phyloP scores from a whole-genome alignment of 768 basidiomycete species.

The Scleroderma bovista region DNA sequence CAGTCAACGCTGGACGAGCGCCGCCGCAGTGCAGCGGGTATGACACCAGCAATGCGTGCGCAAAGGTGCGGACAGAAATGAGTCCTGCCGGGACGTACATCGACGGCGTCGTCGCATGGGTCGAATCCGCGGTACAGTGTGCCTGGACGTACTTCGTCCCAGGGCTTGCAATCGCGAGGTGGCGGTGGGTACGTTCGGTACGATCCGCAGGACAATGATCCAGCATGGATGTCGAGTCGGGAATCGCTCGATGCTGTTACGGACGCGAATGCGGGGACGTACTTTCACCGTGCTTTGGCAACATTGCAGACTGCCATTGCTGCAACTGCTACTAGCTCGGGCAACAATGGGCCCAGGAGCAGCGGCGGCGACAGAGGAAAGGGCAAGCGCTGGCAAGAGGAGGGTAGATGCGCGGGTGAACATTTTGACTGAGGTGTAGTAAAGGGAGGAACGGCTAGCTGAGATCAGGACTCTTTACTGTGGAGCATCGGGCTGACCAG shows the following conservation, averaged over 20 bases:
- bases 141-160: too few relatives aligned
- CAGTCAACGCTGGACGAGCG: slow-evolving; percentile 19
- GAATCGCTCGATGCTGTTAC: too few relatives aligned
- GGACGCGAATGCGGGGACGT: too few relatives aligned
- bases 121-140: too few relatives aligned
- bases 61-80: too few relatives aligned
- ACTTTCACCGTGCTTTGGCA: slow-evolving; percentile 12
- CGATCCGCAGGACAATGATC: too few relatives aligned
- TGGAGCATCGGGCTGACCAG: too few relatives aligned
- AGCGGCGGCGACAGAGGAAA: neutral
- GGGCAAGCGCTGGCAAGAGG: neutral
- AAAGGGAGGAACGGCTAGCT: neutral
- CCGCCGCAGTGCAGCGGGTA: slow-evolving; percentile 19
- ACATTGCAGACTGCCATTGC: slow-evolving; percentile 25
- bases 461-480: neutral
- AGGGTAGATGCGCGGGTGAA: neutral
- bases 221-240: too few relatives aligned
- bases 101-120: too few relatives aligned
- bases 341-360: neutral
- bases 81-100: too few relatives aligned
- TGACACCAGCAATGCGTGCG: slow-evolving; percentile 15
- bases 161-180: too few relatives aligned
- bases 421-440: neutral
- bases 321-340: slow-evolving; percentile 13
- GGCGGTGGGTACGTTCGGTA: too few relatives aligned